Base-by-base conservation (phyloP, 805 yeast species). In the Metschnikowia continentalis region DNA sequence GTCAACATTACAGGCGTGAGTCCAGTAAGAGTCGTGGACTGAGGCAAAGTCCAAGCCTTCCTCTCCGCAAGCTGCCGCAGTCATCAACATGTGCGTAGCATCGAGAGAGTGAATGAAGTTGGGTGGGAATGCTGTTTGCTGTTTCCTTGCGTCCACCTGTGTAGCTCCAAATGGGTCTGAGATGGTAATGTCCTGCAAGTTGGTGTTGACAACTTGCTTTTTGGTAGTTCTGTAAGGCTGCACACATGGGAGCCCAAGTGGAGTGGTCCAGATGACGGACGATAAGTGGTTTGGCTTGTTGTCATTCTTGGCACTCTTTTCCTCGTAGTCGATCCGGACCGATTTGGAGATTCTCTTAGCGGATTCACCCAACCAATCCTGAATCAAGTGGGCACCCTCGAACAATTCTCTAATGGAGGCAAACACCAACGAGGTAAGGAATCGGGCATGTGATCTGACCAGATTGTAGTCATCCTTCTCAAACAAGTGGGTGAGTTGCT, bases 11-110 rank as follows among this genome's bases (percentile, higher is more conserved):
- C 81, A 72, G 1, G 99, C 97, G 65, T 94, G 98, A 0, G 98
- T 90, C 99, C 99, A 92, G 67, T 88, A 92, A 0, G 98, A 92
- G 66, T 92, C 99, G 68, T 92, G 99, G 22, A 92, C 99, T 0
- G 98, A 83, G 0, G 98, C 97, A 76, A 94, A 92, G 11, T 82
- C 74, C 46, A 94, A 68, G 0, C 80, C 82, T 1, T 65, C 64
- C 39, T 83, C 77, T 4, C 86, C 82, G 67, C 97, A 90, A 22
- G 82, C 82, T 46, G 81, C 75, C 0, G 97, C 96, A 7, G 96
- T 86, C 74, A 91, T 71, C 47, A 94, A 75, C 99, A 92, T 94
- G 66, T 92, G 99, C 0, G 97, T 86, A 1, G 98, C 98, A 76
- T 92, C 99, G 51, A 92, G 74, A 0, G 98, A 92, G 65, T 92